These are phyloP conservation scores for Neurospora cerealis DNA, from an alignment of 495 filamentous ascomycete species.

Conservation along the genomic window DNA sequence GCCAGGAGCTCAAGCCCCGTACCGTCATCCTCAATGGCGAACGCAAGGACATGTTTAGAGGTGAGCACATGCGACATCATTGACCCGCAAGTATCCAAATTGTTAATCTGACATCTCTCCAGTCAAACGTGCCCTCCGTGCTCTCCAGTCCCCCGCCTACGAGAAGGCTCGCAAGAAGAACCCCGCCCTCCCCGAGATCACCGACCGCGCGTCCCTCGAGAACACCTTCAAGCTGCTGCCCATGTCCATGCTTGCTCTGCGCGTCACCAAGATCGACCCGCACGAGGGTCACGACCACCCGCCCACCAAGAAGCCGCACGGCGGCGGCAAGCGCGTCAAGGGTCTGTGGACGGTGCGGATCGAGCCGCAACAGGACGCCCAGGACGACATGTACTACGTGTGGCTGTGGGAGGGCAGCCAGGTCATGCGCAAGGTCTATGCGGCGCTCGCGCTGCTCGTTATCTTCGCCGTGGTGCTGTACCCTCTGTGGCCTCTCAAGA, in stretches of 20 bases:
- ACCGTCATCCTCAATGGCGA: slow-evolving; percentile 94
- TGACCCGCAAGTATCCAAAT: background rate
- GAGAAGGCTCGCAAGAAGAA: slow-evolving; percentile 81
- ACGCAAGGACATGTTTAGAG: slow-evolving; percentile 96
- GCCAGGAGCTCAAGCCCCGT: slow-evolving; percentile 78
- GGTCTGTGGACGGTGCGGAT: slow-evolving; percentile 95
- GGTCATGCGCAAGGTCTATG: slow-evolving; percentile 87
- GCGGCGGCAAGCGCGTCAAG: slow-evolving; percentile 70
- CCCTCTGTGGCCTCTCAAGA: slow-evolving; percentile 87
- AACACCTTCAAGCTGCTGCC: slow-evolving; percentile 93
- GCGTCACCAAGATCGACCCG: slow-evolving; percentile 73
- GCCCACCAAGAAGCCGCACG: slow-evolving; percentile 39
- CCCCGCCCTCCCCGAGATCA: slow-evolving; percentile 77
- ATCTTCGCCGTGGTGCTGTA: slow-evolving; percentile 90
- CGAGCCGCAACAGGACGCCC: slow-evolving; percentile 90
- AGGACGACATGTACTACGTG: slow-evolving; percentile 86
- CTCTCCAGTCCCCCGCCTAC: slow-evolving; percentile 83
- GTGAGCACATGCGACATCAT: slow-evolving; percentile 33
- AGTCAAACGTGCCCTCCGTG: slow-evolving; percentile 97
- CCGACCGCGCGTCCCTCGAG: slow-evolving; percentile 74
- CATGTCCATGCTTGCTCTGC: slow-evolving; percentile 86
- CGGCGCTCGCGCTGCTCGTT: slow-evolving; percentile 63
- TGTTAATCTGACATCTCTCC: slow-evolving; percentile 1
- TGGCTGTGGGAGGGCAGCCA: slow-evolving; percentile 95
- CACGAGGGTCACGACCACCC: slow-evolving; percentile 60